phyloP scores from a whole-genome alignment of 306 rosid species.

The Macrotyloma uniflorum region DNA sequence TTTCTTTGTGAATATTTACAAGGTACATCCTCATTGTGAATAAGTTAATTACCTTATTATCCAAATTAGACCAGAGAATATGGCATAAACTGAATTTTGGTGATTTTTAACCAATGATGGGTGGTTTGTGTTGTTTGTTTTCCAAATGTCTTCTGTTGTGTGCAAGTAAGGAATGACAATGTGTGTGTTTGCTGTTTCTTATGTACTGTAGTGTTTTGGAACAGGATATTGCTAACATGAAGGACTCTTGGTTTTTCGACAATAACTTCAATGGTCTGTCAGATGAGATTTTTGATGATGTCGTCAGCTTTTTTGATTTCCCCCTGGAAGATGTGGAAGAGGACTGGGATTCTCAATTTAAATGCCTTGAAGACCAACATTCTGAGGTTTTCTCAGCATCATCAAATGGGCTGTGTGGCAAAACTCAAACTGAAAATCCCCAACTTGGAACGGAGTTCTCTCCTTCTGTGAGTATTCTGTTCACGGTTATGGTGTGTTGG shows the following conservation, averaged over 20 bases:
- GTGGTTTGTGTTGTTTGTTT: conserved; percentile 21
- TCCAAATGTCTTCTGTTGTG: not conserved
- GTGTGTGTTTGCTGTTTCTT: conserved; percentile 25
- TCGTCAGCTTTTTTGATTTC: conserved; percentile 58
- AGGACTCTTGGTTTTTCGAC: conserved; percentile 58
- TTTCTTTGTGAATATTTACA: not conserved
- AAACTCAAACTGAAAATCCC: conserved; percentile 31
- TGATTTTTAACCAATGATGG: conserved; percentile 3
- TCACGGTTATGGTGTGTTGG: not conserved
- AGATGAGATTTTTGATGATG: conserved; percentile 57
- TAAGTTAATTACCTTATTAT: conserved; percentile 12
- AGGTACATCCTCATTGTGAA: not conserved
- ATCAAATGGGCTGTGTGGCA: conserved; percentile 38
- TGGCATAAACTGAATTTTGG: conserved; percentile 18
- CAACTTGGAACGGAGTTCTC: conserved; percentile 42
- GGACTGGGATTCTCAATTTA: conserved; percentile 65
- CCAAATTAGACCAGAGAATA: conserved; percentile 20
- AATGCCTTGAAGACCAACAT: conserved; percentile 54
- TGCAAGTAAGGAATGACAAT: conserved; percentile 31
- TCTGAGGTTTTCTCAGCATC: conserved; percentile 51
- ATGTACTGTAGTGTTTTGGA: conserved; percentile 16
- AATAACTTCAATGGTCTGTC: conserved; percentile 55
- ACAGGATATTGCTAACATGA: conserved; percentile 58
- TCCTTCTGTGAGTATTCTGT: conserved; percentile 55
- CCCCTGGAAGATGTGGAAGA: conserved; percentile 73